A percentile compares a stretch with the other conserved stretches of the same genome.
Evolutionary conservation across 1,139 yeast genomes (phyloP).

Genomic region (Blastobotrys elegans): DNA sequence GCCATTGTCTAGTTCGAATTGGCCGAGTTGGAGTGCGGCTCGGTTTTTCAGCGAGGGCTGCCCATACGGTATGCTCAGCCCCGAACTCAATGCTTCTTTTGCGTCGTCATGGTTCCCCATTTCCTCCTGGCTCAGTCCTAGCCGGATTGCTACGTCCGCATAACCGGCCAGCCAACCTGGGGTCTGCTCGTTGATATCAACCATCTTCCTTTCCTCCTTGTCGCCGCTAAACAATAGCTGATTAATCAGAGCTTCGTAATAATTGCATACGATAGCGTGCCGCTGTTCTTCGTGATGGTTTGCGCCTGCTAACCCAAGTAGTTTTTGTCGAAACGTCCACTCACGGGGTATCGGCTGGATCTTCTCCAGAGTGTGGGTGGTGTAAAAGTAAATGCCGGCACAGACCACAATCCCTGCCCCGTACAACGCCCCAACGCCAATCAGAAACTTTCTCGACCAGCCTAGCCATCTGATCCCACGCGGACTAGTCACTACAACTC

Average conservation of each 20-base stretch:
- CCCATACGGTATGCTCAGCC: conserved; percentile 33
- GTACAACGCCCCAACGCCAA: conserved; percentile 21
- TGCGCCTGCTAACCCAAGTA: conserved; percentile 30
- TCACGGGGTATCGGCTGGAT: conserved; percentile 30
- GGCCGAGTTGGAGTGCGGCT: conserved; percentile 28
- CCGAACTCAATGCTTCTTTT: conserved; percentile 30
- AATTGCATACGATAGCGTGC: conserved; percentile 19
- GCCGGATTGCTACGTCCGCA: conserved; percentile 36
- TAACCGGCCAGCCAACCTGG: conserved; percentile 37
- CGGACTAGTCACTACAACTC: conserved; percentile 16
- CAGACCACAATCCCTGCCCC: conserved; percentile 23
- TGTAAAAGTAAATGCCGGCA: conserved; percentile 24
- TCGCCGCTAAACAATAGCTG: conserved; percentile 22
- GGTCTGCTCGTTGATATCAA: conserved; percentile 26
- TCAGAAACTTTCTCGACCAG: conserved; percentile 14
- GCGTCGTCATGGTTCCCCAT: conserved; percentile 28
- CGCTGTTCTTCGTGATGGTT: conserved; percentile 29
- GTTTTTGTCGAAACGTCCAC: conserved; percentile 31
- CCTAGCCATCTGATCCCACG: conserved; percentile 15
- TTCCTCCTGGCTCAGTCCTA: conserved; percentile 33
- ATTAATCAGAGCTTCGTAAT: conserved; percentile 27
- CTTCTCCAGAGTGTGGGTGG: conserved; percentile 22
- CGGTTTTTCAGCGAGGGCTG: conserved; percentile 25
- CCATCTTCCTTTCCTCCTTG: conserved; percentile 12
- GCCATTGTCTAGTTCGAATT: conserved; percentile 23